Conservation (phyloP, 225 moss, liverwort and hornwort genomes). For the Rhytidiadelphus loreus region DNA sequence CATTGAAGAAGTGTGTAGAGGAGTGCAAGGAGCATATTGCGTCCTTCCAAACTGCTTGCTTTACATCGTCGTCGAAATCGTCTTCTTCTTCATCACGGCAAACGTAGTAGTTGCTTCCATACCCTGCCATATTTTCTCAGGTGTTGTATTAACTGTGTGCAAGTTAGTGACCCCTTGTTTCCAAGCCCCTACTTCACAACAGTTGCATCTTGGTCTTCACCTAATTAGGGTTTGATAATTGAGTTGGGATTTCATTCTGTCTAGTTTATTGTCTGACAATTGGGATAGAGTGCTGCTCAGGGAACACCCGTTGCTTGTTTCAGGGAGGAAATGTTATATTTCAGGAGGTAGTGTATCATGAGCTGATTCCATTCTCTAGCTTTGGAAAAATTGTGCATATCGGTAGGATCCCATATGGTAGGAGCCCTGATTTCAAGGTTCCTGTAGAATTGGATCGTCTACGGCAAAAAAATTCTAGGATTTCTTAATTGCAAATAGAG, state of each 20-base stretch:
- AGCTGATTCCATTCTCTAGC: too few relatives aligned
- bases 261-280: neutral
- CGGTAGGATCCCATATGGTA: too few relatives aligned
- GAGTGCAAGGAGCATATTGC: conserved; percentile 52
- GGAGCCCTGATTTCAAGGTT: too few relatives aligned
- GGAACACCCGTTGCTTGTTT: neutral
- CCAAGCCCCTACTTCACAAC: neutral
- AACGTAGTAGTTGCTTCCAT: neutral
- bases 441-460: too few relatives aligned
- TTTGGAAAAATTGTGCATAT: too few relatives aligned
- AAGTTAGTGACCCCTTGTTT: too few relatives aligned
- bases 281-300: neutral
- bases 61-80: neutral
- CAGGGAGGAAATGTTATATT: neutral
- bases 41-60: conserved; percentile 43
- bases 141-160: too few relatives aligned
- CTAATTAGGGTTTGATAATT: neutral
- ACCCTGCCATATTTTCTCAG: neutral
- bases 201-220: neutral
- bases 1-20: conserved; percentile 57
- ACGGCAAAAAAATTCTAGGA: too few relatives aligned
- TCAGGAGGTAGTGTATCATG: neutral
- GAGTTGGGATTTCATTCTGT: neutral
- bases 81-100: neutral
- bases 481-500: too few relatives aligned